Base-by-base conservation (phyloP, 345 rosid genomes). In the Arabidopsis suecica region DNA sequence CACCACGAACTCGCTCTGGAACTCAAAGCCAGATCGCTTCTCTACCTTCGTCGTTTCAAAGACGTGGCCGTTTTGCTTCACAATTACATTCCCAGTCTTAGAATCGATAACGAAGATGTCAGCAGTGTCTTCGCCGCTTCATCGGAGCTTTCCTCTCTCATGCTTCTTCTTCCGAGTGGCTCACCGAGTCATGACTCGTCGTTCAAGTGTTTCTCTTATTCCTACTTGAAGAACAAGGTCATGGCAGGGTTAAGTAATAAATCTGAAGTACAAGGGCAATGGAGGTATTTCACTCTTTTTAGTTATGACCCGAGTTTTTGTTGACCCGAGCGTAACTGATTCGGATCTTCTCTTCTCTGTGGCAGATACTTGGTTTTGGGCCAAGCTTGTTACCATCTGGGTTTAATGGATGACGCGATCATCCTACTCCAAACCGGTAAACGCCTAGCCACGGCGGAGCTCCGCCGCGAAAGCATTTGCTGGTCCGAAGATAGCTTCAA, bases 331-430 rank as follows among this genome's bases (percentile, higher is more conserved):
- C 71, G 50, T 58, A 40, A 47, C 5, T 65, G 56, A 75, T 51
- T 68, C 73, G 61, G 79, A 50, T 68, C 16, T 68, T 49, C 45
- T 13, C 16, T 25, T 50, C 56, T 38, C 37, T 38, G 48, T 76
- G 55, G 12, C 86, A 94, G 98, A 85, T 94, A 89, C 75, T 64
- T 80, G 84, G 87, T 91, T 41, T 65, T 91, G 2, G 98, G 98
- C 32, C 93, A 91, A 83, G 98, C 97, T 7, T 94, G 98, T 65
- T 85, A 93, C 80, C 96, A 92, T 62, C 82, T 94, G 5, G 98
- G 98, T 50, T 78, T 94, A 10, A 87, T 94, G 97, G 97, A 94
- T 65, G 98, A 94, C 78, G 98, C 97, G 0, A 85, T 94, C 93
- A 97, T 78, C 25, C 91, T 94, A 7, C 91, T 94, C 58, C 98